Percentiles rank a stretch among this genome's conserved stretches.
phyloP scores from a whole-genome alignment of 2,329 filamentous ascomycete genomes.

The Alternaria arbusti region DNA sequence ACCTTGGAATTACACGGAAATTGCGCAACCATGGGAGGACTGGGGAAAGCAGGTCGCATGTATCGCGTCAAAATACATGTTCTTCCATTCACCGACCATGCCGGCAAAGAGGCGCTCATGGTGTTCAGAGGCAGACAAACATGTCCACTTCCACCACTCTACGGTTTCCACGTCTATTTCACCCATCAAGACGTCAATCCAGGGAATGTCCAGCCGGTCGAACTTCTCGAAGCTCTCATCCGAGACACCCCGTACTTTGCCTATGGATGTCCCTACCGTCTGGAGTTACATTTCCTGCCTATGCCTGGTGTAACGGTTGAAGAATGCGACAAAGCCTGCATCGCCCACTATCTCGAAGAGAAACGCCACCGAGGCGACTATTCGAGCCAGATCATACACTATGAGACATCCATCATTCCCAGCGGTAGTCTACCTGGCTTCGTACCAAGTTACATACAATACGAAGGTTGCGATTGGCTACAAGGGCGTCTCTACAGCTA shows the following conservation, averaged over 20 bases:
- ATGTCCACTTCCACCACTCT: slow-evolving; percentile 18
- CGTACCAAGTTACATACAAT: not conserved
- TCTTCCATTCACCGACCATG: slow-evolving; percentile 15
- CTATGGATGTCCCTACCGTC: not conserved
- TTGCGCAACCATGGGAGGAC: not conserved
- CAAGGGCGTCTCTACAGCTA: not conserved
- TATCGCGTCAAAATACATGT: slow-evolving; percentile 15
- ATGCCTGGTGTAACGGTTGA: not conserved
- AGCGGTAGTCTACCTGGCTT: not conserved
- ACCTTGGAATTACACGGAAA: no score
- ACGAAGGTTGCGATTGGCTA: not conserved
- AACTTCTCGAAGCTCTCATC: slow-evolving; percentile 12
- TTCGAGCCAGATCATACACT: not conserved
- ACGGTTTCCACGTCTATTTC: slow-evolving; percentile 18
- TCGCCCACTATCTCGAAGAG: not conserved
- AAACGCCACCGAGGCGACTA: not conserved
- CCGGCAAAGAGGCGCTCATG: slow-evolving; percentile 10
- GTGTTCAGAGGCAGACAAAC: slow-evolving; percentile 8
- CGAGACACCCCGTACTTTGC: slow-evolving; percentile 4
- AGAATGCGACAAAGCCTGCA: not conserved
- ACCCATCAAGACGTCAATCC: slow-evolving; percentile 12
- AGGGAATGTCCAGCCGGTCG: slow-evolving; percentile 11
- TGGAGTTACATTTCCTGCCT: not conserved
- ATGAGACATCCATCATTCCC: not conserved
- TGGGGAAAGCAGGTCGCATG: slow-evolving; percentile 4